phyloP scores from a whole-genome alignment of 1,284 basidiomycete species.

The Rhizopogon hawkerae region DNA sequence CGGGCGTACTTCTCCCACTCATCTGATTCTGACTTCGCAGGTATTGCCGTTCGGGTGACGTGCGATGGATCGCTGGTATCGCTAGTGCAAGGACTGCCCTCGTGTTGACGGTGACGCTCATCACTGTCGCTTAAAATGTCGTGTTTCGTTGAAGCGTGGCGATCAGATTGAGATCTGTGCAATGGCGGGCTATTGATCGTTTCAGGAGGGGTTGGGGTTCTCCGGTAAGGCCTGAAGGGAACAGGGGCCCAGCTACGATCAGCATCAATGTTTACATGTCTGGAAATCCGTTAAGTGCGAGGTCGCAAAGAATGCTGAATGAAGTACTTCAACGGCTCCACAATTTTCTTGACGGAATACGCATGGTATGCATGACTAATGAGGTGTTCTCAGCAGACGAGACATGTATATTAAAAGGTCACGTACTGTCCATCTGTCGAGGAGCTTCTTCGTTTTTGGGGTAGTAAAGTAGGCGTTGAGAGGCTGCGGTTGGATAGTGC shows the following conservation, averaged over 20 bases:
- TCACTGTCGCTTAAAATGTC: neutral
- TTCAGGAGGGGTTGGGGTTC: neutral
- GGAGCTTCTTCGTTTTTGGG: constrained; percentile 27
- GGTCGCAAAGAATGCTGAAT: neutral
- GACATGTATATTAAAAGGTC: constrained; percentile 2
- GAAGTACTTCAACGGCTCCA: constrained; percentile 24
- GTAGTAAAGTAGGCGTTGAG: constrained; percentile 23
- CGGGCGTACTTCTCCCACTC: constrained; percentile 27
- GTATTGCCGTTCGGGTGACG: constrained; percentile 12
- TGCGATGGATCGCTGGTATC: constrained; percentile 24
- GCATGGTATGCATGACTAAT: constrained; percentile 14
- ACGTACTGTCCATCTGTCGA: constrained; percentile 24
- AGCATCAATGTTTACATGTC: neutral
- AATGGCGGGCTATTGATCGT: neutral
- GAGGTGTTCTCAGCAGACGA: constrained; percentile 10
- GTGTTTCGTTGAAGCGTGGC: neutral
- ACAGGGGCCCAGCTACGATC: neutral
- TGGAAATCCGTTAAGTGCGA: neutral
- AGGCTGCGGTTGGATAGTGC: constrained; percentile 20
- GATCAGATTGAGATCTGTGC: constrained; percentile 2
- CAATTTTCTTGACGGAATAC: constrained; percentile 14
- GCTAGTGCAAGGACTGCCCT: constrained; percentile 25
- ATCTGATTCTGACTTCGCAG: constrained; percentile 23
- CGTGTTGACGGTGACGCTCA: constrained; percentile 11
- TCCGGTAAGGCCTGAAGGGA: neutral